Base-by-base conservation (phyloP, 1,284 basidiomycete genomes). In the Sporisorium exsertum region DNA sequence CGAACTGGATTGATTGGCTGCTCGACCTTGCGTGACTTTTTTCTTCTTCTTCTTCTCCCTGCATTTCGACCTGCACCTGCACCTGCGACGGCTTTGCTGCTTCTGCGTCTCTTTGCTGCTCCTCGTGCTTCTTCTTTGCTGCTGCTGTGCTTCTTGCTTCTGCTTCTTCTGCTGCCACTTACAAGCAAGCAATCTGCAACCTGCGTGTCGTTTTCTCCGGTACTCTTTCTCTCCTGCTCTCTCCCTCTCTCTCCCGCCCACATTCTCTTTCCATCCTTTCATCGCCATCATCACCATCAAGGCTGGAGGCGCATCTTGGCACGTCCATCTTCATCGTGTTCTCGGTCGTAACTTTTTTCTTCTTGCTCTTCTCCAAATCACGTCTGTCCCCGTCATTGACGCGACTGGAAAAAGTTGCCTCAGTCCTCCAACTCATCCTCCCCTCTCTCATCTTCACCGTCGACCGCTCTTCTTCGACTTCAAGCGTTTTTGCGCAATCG, bases 141-240 rank as follows among this genome's bases (percentile, higher is more conserved):
- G 18, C 56, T 51, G 27, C n/a, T n/a, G n/a, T n/a, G n/a, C n/a
- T n/a, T n/a, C n/a, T n/a, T 47, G 32, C 29, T 49, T 40, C 33
- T 16, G 26, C 35, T 58, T 46, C 52, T 47, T 33, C 52, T 58
- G 22, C 53, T 62, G 46, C 60, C 56, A 52, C 51, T 50, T 29
- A 54, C 61, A 70, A 64, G 57, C 57, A 58, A 58, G 68, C 68
- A 61, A 70, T 61, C 68, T 71, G 68, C 68, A 72, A 72, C 62
- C 57, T 72, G 63, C 59, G 63, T 67, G 70, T 67, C 70, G 55
- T 52, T 72, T 72, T 58, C 43, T 45, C 47, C 49, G 46, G 46
- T 20, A 27, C 29, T 20, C 22, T 22, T 27, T 43, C 32, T 42
- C 52, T 46, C 52, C 32, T 46, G 20, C 20, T 43, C 9, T 33